Evolutionary conservation across 192 early-diverging fungal species (phyloP).

Genomic region (Funneliformis geosporum): DNA sequence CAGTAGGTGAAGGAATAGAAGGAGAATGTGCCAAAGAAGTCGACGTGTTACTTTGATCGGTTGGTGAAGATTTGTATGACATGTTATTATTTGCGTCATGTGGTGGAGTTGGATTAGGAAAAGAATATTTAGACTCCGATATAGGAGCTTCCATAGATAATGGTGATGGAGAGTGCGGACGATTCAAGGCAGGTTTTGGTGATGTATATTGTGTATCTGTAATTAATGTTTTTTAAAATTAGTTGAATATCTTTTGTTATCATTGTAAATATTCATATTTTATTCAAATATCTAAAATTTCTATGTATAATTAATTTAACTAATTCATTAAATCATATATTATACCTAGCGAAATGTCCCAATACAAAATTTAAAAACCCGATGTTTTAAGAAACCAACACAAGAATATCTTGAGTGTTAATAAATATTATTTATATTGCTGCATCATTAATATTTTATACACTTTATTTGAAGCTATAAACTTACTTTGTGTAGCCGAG

Average conservation of each 20-base stretch:
- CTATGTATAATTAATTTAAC: too few species aligned
- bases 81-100: background rate
- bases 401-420: background rate
- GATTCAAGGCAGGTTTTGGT: background rate
- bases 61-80: conserved; percentile 10
- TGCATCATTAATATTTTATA: background rate
- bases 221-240: too few species aligned
- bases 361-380: too few species aligned
- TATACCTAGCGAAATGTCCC: too few species aligned
- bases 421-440: background rate
- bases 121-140: conserved; percentile 17
- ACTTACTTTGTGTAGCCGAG: background rate
- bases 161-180: background rate
- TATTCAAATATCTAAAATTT: too few species aligned
- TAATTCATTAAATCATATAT: too few species aligned
- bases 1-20: conserved; percentile 18
- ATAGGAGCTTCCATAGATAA: conserved; percentile 17
- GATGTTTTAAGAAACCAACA: too few species aligned
- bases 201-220: background rate
- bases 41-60: background rate
- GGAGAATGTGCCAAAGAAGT: conserved; percentile 14
- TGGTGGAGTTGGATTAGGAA: conserved; percentile 18
- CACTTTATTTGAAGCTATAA: background rate
- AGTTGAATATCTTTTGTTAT: too few species aligned
- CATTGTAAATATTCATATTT: too few species aligned